Conservation (phyloP, 805 yeast species). For the Suhomyces sp. region DNA sequence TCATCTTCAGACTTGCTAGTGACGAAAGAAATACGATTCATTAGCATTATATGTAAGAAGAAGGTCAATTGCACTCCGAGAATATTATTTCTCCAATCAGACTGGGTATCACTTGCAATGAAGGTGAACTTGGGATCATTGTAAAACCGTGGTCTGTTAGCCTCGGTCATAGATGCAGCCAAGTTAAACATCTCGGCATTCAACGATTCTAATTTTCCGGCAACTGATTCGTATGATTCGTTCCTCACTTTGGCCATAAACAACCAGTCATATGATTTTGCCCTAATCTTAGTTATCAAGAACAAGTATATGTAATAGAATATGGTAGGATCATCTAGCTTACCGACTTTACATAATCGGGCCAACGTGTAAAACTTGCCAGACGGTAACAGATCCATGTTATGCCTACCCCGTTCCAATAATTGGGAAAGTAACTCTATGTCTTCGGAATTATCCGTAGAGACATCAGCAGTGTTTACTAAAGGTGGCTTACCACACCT, state of each 20-base stretch:
- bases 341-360: not conserved
- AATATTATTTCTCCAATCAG: conserved; percentile 12
- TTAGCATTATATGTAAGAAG: conserved; percentile 36
- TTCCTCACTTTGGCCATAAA: conserved; percentile 30
- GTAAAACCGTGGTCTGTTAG: conserved; percentile 30
- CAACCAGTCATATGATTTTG: conserved; percentile 28
- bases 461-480: conserved; percentile 32
- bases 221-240: conserved; percentile 19
- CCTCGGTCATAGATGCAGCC: conserved; percentile 17
- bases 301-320: conserved; percentile 9
- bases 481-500: conserved; percentile 42
- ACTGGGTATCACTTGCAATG: not conserved
- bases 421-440: not conserved
- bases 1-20: conserved; percentile 17
- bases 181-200: conserved; percentile 30
- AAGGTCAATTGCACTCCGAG: conserved; percentile 29
- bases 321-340: not conserved
- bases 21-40: conserved; percentile 34
- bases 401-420: not conserved
- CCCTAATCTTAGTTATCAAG: conserved; percentile 27
- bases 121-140: conserved; percentile 31
- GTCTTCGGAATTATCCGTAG: conserved; percentile 26
- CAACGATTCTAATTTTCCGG: conserved; percentile 21
- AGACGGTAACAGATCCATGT: not conserved
- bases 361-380: not conserved